A percentile compares a stretch with the other conserved stretches of the same genome.
Conservation (phyloP, 2,329 filamentous ascomycete genomes). For the Epichloe amarillans region DNA sequence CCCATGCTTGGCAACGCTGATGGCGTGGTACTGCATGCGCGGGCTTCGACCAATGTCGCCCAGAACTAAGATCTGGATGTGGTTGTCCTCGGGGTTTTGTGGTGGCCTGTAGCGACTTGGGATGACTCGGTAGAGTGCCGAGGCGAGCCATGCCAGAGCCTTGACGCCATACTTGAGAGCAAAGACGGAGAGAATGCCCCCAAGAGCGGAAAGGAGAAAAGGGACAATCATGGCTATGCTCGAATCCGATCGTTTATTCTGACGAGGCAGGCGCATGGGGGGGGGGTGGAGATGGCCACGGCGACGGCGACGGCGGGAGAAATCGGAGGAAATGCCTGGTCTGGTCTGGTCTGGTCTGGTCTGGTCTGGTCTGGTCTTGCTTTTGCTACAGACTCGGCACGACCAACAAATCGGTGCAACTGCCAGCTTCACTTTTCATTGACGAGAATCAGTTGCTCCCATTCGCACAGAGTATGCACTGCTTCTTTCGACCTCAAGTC, state of each 20-base stretch:
- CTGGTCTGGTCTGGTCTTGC: too few relatives aligned
- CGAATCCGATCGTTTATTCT: background rate
- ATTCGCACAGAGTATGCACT: too few relatives aligned
- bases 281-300: too few relatives aligned
- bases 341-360: too few relatives aligned
- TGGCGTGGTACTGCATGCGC: conserved; percentile 95
- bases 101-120: conserved; percentile 24
- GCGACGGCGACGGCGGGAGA: too few relatives aligned
- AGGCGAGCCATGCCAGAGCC: conserved; percentile 12
- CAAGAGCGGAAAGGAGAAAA: conserved; percentile 22
- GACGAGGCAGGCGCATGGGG: too few relatives aligned
- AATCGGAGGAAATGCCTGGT: too few relatives aligned
- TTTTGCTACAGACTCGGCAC: too few relatives aligned
- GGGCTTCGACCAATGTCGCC: conserved; percentile 93
- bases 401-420: too few relatives aligned
- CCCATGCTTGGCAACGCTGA: conserved; percentile 77
- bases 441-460: too few relatives aligned
- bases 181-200: conserved; percentile 21
- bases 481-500: too few relatives aligned
- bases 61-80: conserved; percentile 73
- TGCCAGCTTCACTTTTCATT: too few relatives aligned
- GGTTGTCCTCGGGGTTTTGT: conserved; percentile 23
- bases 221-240: conserved; percentile 8
- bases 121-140: conserved; percentile 12
- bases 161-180: conserved; percentile 14